phyloP scores from a whole-genome alignment of 2,329 filamentous ascomycete genomes.

The Scedosporium minutisporum region DNA sequence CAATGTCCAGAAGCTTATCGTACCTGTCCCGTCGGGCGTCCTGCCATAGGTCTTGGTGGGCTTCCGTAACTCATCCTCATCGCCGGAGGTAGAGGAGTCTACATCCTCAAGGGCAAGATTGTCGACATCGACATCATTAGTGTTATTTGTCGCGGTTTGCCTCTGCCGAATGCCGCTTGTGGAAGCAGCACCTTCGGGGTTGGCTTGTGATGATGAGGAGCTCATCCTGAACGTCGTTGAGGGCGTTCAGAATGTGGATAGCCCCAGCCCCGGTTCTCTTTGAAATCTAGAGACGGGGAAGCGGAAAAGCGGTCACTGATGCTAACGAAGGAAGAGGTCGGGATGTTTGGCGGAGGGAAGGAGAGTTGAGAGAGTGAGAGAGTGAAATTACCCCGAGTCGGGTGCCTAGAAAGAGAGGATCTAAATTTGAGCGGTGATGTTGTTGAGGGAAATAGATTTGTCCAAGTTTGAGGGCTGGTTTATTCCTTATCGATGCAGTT shows the following conservation, averaged over 20 bases:
- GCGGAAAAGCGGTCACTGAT: background rate
- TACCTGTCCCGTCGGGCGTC: constrained; percentile 84
- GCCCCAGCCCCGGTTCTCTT: background rate
- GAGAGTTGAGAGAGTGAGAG: background rate
- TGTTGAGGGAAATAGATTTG: background rate
- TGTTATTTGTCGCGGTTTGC: constrained; percentile 3
- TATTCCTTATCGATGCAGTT: background rate
- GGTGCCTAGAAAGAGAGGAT: background rate
- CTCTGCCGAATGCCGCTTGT: constrained; percentile 6
- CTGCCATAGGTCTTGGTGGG: constrained; percentile 76
- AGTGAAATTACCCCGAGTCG: background rate
- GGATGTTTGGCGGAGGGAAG: background rate
- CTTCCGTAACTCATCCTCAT: constrained; percentile 39
- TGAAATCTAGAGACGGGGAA: background rate
- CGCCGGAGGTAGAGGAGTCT: constrained; percentile 33
- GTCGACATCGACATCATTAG: constrained; percentile 1
- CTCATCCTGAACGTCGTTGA: constrained; percentile 8
- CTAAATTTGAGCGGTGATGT: background rate
- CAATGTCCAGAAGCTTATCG: constrained; percentile 23
- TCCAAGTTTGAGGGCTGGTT: background rate
- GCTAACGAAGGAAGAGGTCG: background rate
- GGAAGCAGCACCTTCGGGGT: constrained; percentile 2
- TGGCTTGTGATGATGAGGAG: constrained; percentile 2
- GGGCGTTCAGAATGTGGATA: background rate
- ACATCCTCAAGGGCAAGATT: constrained; percentile 3